Conservation (phyloP, 108 stramenopile species). For the Fragilaria crotonensis region DNA sequence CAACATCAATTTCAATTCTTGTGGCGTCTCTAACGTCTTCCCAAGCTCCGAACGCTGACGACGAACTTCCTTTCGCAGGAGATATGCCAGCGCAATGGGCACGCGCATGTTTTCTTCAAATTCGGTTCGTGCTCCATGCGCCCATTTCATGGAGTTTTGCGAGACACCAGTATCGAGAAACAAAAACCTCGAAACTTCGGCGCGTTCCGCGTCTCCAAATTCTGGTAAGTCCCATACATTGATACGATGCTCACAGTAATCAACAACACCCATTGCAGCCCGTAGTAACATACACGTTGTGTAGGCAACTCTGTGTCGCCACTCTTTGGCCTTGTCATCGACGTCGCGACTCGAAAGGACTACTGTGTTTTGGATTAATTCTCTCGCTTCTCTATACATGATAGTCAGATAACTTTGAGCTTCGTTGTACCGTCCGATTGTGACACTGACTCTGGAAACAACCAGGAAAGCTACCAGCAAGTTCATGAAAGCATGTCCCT, state of each 20-base stretch:
- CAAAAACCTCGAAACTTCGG: neutral
- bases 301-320: slow-evolving; percentile 38
- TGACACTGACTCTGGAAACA: slow-evolving; percentile 22
- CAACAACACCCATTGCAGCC: slow-evolving; percentile 20
- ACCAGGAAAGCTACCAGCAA: slow-evolving; percentile 33
- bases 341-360: slow-evolving; percentile 16
- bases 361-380: slow-evolving; percentile 26
- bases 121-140: slow-evolving; percentile 1
- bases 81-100: slow-evolving; percentile 11
- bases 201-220: slow-evolving; percentile 11
- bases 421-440: slow-evolving; percentile 19
- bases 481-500: slow-evolving; percentile 25
- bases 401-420: slow-evolving; percentile 6
- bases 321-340: slow-evolving; percentile 24
- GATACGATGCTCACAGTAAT: slow-evolving; percentile 10
- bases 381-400: slow-evolving; percentile 8
- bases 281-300: slow-evolving; percentile 26
- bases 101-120: slow-evolving; percentile 11
- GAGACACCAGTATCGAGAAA: neutral
- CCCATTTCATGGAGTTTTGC: slow-evolving; percentile 5
- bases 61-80: slow-evolving; percentile 23
- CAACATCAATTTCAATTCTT: slow-evolving; percentile 20
- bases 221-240: slow-evolving; percentile 35
- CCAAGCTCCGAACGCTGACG: slow-evolving; percentile 11
- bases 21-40: slow-evolving; percentile 7